Percentiles rank a stretch among this genome's conserved stretches.
phyloP scores from a whole-genome alignment of 2,329 filamentous ascomycete genomes.

The Fusarium albosuccineum region DNA sequence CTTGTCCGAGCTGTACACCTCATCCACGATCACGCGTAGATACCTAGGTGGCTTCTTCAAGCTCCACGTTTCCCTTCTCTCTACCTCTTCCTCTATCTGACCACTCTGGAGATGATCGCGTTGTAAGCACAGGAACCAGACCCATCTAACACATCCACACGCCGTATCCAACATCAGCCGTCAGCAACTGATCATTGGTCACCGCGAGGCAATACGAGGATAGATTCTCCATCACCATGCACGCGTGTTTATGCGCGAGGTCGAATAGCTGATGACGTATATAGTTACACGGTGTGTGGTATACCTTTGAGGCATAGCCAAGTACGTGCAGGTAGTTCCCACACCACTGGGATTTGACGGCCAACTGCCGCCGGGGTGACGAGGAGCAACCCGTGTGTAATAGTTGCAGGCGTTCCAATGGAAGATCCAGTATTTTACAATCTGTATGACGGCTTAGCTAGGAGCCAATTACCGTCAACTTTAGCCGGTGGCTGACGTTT shows the following conservation, averaged over 20 bases:
- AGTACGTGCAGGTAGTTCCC: neutral
- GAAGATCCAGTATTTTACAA: constrained; percentile 15
- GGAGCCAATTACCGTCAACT: constrained; percentile 11
- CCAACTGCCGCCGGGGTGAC: neutral
- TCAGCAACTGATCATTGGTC: constrained; percentile 9
- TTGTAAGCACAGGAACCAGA: constrained; percentile 1
- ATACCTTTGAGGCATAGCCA: neutral
- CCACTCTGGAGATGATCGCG: neutral
- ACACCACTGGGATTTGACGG: neutral
- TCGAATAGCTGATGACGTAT: neutral
- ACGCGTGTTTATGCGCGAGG: neutral
- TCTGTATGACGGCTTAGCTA: constrained; percentile 2
- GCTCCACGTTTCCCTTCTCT: neutral
- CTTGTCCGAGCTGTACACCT: neutral
- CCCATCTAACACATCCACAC: constrained; percentile 9
- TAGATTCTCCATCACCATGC: neutral
- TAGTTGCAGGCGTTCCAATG: neutral
- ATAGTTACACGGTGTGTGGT: neutral
- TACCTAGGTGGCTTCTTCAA: neutral
- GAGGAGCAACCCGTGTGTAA: constrained; percentile 2
- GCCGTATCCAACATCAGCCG: constrained; percentile 3
- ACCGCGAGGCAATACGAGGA: constrained; percentile 1
- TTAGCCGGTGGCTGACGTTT: constrained; percentile 27
- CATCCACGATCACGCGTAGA: neutral
- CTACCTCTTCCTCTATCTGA: neutral